A percentile compares a stretch with the other conserved stretches of the same genome.
Evolutionary conservation across 2,329 filamentous ascomycete species (phyloP).

Genomic region (Rosellinia necatrix): DNA sequence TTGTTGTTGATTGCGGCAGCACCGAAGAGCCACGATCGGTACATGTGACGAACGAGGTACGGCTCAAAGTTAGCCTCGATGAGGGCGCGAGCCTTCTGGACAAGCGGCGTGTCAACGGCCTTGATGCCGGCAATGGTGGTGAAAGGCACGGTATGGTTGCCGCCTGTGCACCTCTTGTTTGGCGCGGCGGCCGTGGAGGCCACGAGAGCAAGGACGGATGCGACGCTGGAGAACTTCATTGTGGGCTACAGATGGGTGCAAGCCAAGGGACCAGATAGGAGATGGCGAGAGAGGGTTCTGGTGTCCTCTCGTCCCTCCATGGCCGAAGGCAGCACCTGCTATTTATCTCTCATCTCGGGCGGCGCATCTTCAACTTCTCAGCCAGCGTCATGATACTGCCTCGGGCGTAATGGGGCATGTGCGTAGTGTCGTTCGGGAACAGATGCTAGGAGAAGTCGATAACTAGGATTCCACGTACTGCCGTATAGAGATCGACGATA

Average conservation of each 20-base stretch:
- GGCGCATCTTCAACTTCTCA: not conserved
- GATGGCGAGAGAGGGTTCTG: not conserved
- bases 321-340: not conserved
- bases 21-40: conserved; percentile 32
- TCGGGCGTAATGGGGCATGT: not conserved
- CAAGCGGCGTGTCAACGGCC: conserved; percentile 33
- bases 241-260: no score
- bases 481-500: no score
- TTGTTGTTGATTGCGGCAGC: conserved; percentile 28
- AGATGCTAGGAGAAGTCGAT: no score
- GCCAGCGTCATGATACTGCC: not conserved
- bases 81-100: conserved; percentile 23
- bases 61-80: conserved; percentile 25
- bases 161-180: no score
- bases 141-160: no score
- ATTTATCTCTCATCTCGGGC: not conserved
- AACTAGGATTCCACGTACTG: no score
- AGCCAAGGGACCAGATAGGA: not conserved
- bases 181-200: conserved; percentile 1
- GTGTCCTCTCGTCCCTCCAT: not conserved
- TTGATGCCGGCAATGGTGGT: conserved; percentile 28
- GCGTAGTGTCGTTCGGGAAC: no score
- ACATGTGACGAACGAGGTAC: conserved; percentile 20
- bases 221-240: conserved; percentile 13
- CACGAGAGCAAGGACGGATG: conserved; percentile 11